Percentiles rank a stretch among this genome's conserved stretches.
Conservation (phyloP, 192 early-diverging fungal genomes). For the Coemansia sp. region DNA sequence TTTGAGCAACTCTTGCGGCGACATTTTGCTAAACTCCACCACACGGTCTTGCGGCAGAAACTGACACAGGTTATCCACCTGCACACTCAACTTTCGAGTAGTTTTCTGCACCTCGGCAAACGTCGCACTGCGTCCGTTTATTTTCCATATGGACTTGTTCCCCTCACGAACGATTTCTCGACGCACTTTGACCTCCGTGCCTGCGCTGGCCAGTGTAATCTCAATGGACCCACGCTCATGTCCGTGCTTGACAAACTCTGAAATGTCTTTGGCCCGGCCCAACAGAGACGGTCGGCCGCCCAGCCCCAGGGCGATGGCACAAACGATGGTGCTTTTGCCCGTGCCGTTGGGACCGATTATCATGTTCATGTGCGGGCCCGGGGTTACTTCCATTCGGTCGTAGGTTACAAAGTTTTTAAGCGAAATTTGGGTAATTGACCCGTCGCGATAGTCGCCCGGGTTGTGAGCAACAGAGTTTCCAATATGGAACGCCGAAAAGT, state of each 20-base stretch:
- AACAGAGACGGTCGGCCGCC: conserved; percentile 75
- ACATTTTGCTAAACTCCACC: conserved; percentile 87
- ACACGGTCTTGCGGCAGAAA: conserved; percentile 97
- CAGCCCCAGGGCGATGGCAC: conserved; percentile 79
- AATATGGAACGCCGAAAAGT: conserved; percentile 1
- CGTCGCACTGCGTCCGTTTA: conserved; percentile 68
- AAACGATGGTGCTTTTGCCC: conserved; percentile 72
- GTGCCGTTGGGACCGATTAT: conserved; percentile 83
- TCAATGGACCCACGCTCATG: conserved; percentile 76
- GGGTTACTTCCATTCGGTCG: conserved; percentile 75
- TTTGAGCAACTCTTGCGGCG: conserved; percentile 69
- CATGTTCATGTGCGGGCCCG: conserved; percentile 97
- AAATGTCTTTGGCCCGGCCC: conserved; percentile 84
- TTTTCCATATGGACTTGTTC: conserved; percentile 74
- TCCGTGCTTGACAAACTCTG: conserved; percentile 92
- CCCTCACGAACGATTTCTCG: conserved; percentile 62
- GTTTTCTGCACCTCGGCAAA: conserved; percentile 67
- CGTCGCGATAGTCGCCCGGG: conserved; percentile 18
- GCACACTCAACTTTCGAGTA: conserved; percentile 71
- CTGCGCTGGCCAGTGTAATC: conserved; percentile 73
- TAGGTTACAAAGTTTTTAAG: conserved; percentile 92
- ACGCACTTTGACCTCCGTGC: conserved; percentile 45
- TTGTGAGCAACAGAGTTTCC: not conserved
- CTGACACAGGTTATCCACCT: conserved; percentile 97
- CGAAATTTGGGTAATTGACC: conserved; percentile 42